These are phyloP conservation scores for Phytophthora capsici DNA, from an alignment of 352 stramenopile genomes.

Conservation along the genomic window DNA sequence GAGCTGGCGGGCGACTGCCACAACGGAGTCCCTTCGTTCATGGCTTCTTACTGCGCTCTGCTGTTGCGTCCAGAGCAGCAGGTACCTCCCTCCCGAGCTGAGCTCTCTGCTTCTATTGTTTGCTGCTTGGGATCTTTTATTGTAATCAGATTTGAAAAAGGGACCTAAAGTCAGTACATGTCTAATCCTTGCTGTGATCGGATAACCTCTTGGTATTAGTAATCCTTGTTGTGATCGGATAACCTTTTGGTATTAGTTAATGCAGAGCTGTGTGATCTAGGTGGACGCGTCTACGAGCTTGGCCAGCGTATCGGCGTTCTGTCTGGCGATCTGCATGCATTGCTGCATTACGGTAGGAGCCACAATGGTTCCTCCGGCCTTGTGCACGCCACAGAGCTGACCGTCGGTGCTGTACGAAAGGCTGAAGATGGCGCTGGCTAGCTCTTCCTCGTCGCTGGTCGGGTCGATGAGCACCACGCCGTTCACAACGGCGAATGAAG, in stretches of 20 bases:
- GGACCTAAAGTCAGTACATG: no score
- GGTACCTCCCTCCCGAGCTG: conserved; percentile 1
- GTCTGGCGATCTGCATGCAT: conserved; percentile 73
- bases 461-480: conserved; percentile 70
- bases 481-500: conserved; percentile 72
- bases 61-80: conserved; percentile 4
- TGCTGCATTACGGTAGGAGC: conserved; percentile 54
- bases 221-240: conserved; percentile 19
- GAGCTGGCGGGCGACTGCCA: conserved; percentile 33
- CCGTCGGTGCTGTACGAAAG: conserved; percentile 70
- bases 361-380: conserved; percentile 64
- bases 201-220: no score
- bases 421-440: conserved; percentile 61
- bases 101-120: not conserved
- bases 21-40: conserved; percentile 63
- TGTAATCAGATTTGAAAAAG: no score
- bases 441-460: conserved; percentile 74
- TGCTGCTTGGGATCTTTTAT: conserved; percentile 37
- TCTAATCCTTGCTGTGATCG: no score
- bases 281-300: conserved; percentile 45
- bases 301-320: conserved; percentile 41
- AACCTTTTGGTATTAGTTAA: not conserved
- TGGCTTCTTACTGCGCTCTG: conserved; percentile 14
- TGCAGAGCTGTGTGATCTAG: not conserved
- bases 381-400: conserved; percentile 76